Base-by-base conservation (phyloP, 1,284 basidiomycete species). In the Sanghuangporus weigelae region DNA sequence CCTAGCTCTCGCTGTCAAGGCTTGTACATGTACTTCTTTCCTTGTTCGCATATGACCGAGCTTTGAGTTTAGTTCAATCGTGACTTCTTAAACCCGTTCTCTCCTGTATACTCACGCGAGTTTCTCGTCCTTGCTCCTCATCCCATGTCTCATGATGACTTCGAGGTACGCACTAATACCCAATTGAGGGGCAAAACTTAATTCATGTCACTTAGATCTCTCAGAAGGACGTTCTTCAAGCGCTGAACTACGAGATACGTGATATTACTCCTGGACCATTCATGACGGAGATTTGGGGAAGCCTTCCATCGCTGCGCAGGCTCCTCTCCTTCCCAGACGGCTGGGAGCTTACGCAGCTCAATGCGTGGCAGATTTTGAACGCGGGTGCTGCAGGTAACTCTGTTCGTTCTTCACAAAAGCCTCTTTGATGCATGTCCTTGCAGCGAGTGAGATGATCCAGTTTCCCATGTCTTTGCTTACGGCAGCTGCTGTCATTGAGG, bases 221-320 rank as follows among this genome's bases (percentile, higher is more conserved):
- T 3, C 85, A 89, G 66, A 79, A 82, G 23, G 82, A 85, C 58
- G 71, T 88, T 46, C 73, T 88, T n/a, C 71, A 72, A 0, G 75
- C 78, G 0, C 73, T 87, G 42, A 69, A 73, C 4, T 86, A 81
- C 69, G 72, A 73, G 42, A 70, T 88, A 6, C 83, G 83, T 0
- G 75, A 72, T 46, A 75, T 76, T 36, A 85, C 84, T 0, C 87
- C 86, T 0, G 83, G 83, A 64, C 77, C 79, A 19, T 73, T 85
- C 48, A 69, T 88, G 66, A 80, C 83, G 60, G 84, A 88, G 64
- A 69, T 88, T 0, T 86, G 83, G 83, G 65, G 70, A 35, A 81
- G 81, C 3, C 73, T 84, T 4, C 79, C 84, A 0, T 78, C 79
- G 1, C 73, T 87, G 16, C 79, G 79, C 7, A 68, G 69, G 16